A percentile compares a stretch with the other conserved stretches of the same genome.
Conservation (phyloP, 2,329 filamentous ascomycete species). For the Epicoccum nigrum region DNA sequence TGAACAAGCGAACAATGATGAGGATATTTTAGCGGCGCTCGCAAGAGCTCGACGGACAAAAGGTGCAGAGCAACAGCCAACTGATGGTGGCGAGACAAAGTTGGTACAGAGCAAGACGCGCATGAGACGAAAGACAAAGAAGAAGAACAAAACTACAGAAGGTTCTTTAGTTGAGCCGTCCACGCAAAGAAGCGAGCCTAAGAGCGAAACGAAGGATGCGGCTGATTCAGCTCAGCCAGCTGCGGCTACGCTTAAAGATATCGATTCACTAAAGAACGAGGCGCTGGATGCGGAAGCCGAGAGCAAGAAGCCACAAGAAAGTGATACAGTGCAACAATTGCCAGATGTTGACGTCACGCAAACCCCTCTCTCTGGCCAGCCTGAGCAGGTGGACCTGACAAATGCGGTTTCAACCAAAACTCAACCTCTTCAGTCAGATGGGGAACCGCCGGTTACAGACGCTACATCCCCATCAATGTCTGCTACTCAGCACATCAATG, state of each 20-base stretch:
- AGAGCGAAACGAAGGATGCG: not conserved
- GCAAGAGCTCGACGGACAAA: not conserved
- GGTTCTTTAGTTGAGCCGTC: not conserved
- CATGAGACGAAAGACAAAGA: constrained; percentile 40
- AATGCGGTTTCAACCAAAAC: too few relatives aligned
- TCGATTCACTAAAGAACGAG: not conserved
- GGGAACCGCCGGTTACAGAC: too few relatives aligned
- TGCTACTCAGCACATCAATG: too few relatives aligned
- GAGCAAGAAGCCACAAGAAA: not conserved
- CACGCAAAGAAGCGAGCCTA: too few relatives aligned
- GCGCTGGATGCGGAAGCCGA: not conserved
- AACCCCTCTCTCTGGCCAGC: not conserved
- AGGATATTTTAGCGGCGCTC: not conserved
- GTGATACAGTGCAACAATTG: not conserved
- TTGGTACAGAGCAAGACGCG: constrained; percentile 46
- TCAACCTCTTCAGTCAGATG: too few relatives aligned
- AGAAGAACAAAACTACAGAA: constrained; percentile 33
- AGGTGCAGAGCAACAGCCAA: not conserved
- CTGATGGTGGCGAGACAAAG: constrained; percentile 22
- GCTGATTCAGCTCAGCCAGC: not conserved
- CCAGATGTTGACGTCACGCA: not conserved
- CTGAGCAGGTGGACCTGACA: not conserved
- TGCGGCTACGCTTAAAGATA: not conserved
- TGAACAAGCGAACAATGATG: not conserved
- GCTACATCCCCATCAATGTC: too few relatives aligned